These are phyloP conservation scores for maize (Zea mays) DNA, from an alignment of 176 grass and related monocot species.

Conservation along the genomic window Zm-B73-REFERENCE-NAM-5.0 NC_050096.1:294401501-294402000, in stretches of 20 bases:
- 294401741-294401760: constrained; percentile 63
- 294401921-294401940: constrained; percentile 32
- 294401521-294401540: constrained; percentile 57
- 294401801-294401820: constrained; percentile 41
- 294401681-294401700: constrained; percentile 62
- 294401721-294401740: constrained; percentile 47
- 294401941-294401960: constrained; percentile 46
- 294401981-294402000: constrained; percentile 46
- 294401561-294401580: constrained; percentile 36
- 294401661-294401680: constrained; percentile 48
- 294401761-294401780: constrained; percentile 43
- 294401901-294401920: constrained; percentile 48
- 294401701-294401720: constrained; percentile 56
- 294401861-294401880: constrained; percentile 35
- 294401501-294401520: constrained; percentile 40
- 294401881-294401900: constrained; percentile 55
- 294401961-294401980: constrained; percentile 52
- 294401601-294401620: constrained; percentile 38
- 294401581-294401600: constrained; percentile 40
- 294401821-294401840: constrained; percentile 58
- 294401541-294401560: constrained; percentile 39
- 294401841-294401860: constrained; percentile 55
- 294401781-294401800: constrained; percentile 45
- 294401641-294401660: constrained; percentile 43
- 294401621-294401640: constrained; percentile 57